Base-by-base conservation (phyloP, 2,329 filamentous ascomycete genomes). In the Fusarium sp. region DNA sequence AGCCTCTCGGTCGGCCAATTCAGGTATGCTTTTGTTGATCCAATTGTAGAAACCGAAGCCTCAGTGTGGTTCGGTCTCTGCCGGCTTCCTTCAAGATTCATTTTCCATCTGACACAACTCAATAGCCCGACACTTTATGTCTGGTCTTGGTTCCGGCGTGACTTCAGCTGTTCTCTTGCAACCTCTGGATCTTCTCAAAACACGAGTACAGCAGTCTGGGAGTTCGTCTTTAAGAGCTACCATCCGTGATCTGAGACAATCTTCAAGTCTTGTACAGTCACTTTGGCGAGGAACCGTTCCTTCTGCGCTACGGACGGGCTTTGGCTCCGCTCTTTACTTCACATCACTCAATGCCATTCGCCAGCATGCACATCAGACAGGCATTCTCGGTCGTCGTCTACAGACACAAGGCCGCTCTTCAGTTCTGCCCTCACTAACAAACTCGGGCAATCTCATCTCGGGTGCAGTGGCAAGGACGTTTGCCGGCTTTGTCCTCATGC, bases 131-230 rank as follows among this genome's bases (percentile, higher is more conserved):
- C 96, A 98, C 83, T 97, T 98, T 81, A 83, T 91, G 73, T 95
- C 95, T 70, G 96, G 96, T 70, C 89, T 98, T 60, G 89, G 90
- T 77, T 98, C 95, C 11, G 96, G 96, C 76, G 87, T 97, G 54
- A 89, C 93, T 71, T 96, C 94, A 56, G 95, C 96, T 60, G 90
- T 97, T 65, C 90, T 98, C 60, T 89, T 99, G 18, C 96, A 99
- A 81, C 96, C 96, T 30, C 92, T 96, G 77, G 96, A 99, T 82
- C 91, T 99, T 7, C 90, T 99, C 79, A 99, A 99, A 83, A 99
- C 96, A 33, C 92, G 96, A 49, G 91, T 98, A 42, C 96, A 99
- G 80, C 96, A 98, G 81, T 93, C 93, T 37, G 90, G 90, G 52
- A 87, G 88, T 45, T 88, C 89, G 72, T 90, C 93, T 5, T 88